These are phyloP conservation scores for Paraphysoderma sedebokerense DNA, from an alignment of 371 early-diverging fungal species.

Conservation along the genomic window DNA sequence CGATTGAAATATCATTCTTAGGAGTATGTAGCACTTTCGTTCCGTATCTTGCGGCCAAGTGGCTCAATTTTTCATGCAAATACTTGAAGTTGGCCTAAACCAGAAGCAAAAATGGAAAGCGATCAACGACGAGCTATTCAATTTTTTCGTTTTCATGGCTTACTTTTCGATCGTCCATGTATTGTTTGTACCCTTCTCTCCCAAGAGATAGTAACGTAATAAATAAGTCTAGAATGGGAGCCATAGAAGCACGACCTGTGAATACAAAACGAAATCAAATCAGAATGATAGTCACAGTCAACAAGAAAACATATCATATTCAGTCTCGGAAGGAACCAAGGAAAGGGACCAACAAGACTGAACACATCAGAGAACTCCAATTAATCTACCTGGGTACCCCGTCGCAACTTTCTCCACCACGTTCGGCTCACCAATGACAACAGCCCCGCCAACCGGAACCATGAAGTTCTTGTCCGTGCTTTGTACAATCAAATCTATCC, in stretches of 20 bases:
- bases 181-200: not conserved
- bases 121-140: too few relatives aligned
- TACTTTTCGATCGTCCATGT: constrained; percentile 6
- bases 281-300: too few relatives aligned
- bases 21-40: constrained; percentile 12
- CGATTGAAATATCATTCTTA: constrained; percentile 12
- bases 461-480: constrained; percentile 16
- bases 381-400: constrained; percentile 13
- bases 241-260: constrained; percentile 10
- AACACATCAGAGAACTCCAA: too few relatives aligned
- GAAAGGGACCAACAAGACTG: too few relatives aligned
- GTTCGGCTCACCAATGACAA: constrained; percentile 8
- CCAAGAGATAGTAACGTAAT: constrained; percentile 11
- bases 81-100: too few relatives aligned
- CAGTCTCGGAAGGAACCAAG: too few relatives aligned
- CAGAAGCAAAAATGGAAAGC: too few relatives aligned
- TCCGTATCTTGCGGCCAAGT: too few relatives aligned
- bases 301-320: too few relatives aligned
- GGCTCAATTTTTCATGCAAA: too few relatives aligned
- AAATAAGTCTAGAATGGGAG: constrained; percentile 12
- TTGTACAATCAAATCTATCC: constrained; percentile 11
- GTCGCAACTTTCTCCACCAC: constrained; percentile 1
- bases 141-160: too few relatives aligned
- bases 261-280: too few relatives aligned
- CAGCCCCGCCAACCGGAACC: constrained; percentile 15